Conservation (phyloP, 352 stramenopile species). For the Globisporangium iwayamae region DNA sequence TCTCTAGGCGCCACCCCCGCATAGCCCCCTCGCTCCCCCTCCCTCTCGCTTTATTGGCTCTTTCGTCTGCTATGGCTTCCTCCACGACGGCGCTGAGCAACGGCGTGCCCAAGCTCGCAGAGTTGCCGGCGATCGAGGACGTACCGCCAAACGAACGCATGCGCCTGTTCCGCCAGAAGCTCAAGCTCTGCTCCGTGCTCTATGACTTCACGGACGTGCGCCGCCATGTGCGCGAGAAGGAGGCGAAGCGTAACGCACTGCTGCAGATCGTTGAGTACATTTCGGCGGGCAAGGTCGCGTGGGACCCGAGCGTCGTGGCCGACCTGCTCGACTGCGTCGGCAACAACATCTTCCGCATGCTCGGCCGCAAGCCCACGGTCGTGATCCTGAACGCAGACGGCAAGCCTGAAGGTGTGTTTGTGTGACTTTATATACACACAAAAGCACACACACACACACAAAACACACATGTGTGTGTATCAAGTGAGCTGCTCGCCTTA, state of each 20-base stretch:
- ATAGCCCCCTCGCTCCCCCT: neutral
- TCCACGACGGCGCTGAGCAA: constrained; percentile 5
- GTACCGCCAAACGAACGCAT: constrained; percentile 49
- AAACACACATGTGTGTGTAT: too few relatives aligned
- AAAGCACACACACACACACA: too few relatives aligned
- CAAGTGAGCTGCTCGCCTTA: too few relatives aligned
- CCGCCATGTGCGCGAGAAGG: constrained; percentile 63
- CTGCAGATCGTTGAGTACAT: constrained; percentile 98
- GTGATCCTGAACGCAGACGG: constrained; percentile 64
- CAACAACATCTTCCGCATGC: constrained; percentile 89
- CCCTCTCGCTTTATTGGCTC: neutral
- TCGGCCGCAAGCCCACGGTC: constrained; percentile 61
- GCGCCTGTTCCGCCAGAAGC: constrained; percentile 64
- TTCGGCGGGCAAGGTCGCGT: constrained; percentile 71
- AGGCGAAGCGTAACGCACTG: constrained; percentile 94
- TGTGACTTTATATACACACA: too few relatives aligned
- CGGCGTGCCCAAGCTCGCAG: constrained; percentile 40
- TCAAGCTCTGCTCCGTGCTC: constrained; percentile 55
- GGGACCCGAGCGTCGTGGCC: constrained; percentile 41
- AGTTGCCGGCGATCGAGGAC: constrained; percentile 54
- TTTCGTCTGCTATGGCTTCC: neutral
- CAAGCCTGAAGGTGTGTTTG: constrained; percentile 38
- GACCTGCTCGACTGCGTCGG: constrained; percentile 72
- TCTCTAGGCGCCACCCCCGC: neutral
- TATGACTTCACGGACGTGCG: constrained; percentile 60